A percentile compares a stretch with the other conserved stretches of the same genome.
These are phyloP conservation scores for Thalassiosira hispida DNA, from an alignment of 352 stramenopile species.

Conservation along the genomic window DNA sequence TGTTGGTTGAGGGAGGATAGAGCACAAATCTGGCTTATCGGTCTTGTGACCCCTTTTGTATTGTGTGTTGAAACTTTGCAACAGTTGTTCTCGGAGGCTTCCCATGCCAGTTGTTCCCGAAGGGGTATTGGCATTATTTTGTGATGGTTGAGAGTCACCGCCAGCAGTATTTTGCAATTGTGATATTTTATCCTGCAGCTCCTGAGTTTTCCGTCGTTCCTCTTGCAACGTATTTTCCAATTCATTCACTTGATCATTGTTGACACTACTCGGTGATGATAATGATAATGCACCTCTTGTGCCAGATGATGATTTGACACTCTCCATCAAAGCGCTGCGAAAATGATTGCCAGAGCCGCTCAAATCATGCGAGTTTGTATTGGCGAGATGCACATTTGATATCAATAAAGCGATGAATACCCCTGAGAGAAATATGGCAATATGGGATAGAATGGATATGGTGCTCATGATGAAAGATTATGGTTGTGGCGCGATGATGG, in stretches of 20 bases:
- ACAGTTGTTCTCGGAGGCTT: not conserved
- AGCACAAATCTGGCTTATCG: conserved; percentile 19
- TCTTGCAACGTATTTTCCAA: not conserved
- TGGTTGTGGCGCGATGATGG: no score
- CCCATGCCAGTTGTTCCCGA: not conserved
- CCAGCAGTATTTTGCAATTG: not conserved
- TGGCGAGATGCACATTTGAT: conserved; percentile 14
- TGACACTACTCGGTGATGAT: not conserved
- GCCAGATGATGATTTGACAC: no score
- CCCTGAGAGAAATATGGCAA: conserved; percentile 26
- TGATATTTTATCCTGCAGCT: not conserved
- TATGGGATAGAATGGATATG: conserved; percentile 16
- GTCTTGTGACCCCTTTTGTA: not conserved
- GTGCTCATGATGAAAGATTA: no score
- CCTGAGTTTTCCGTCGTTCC: not conserved
- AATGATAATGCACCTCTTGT: not conserved
- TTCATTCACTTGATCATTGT: not conserved
- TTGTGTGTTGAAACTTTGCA: conserved; percentile 12
- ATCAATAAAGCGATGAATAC: conserved; percentile 30
- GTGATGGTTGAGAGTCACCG: not conserved
- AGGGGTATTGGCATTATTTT: no score
- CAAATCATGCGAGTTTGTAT: not conserved
- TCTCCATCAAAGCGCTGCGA: no score
- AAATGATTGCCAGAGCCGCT: no score
- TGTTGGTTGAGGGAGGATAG: conserved; percentile 35